phyloP scores from a whole-genome alignment of 1,284 basidiomycete genomes.

The Thecaphora thlaspeos region DNA sequence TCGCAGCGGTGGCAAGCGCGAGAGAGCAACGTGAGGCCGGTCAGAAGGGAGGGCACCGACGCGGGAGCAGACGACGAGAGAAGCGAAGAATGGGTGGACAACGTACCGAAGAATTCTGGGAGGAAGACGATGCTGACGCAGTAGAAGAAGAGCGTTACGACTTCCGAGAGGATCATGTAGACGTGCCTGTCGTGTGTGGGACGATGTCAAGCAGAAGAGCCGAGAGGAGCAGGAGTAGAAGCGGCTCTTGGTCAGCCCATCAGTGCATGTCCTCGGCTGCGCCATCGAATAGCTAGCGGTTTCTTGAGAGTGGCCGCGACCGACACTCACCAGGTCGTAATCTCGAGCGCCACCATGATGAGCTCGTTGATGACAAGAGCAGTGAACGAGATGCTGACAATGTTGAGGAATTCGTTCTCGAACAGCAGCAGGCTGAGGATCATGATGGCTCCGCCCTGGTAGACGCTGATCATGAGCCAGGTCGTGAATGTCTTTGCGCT shows the following conservation, averaged over 20 bases:
- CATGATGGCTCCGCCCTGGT: conserved; percentile 99
- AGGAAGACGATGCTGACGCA: conserved; percentile 87
- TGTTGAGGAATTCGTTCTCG: conserved; percentile 96
- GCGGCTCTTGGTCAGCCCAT: no score
- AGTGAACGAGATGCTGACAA: conserved; percentile 96
- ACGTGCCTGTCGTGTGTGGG: conserved; percentile 68
- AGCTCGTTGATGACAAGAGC: conserved; percentile 94
- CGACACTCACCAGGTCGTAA: conserved; percentile 82
- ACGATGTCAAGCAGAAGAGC: no score
- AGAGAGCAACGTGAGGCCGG: no score
- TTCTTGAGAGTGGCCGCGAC: no score
- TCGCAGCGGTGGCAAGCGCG: no score
- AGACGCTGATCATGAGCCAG: conserved; percentile 95
- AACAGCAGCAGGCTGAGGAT: conserved; percentile 92
- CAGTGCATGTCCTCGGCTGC: no score
- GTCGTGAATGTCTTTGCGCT: conserved; percentile 97
- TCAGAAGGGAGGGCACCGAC: no score
- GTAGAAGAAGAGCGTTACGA: conserved; percentile 85
- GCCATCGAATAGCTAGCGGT: no score
- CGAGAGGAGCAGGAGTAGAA: not conserved
- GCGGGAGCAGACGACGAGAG: no score
- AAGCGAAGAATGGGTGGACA: not conserved
- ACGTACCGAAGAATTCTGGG: conserved; percentile 78
- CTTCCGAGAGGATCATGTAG: conserved; percentile 91
- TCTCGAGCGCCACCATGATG: conserved; percentile 97